phyloP scores from a whole-genome alignment of 2,329 filamentous ascomycete species.

The Kalaharituber pfeilii region DNA sequence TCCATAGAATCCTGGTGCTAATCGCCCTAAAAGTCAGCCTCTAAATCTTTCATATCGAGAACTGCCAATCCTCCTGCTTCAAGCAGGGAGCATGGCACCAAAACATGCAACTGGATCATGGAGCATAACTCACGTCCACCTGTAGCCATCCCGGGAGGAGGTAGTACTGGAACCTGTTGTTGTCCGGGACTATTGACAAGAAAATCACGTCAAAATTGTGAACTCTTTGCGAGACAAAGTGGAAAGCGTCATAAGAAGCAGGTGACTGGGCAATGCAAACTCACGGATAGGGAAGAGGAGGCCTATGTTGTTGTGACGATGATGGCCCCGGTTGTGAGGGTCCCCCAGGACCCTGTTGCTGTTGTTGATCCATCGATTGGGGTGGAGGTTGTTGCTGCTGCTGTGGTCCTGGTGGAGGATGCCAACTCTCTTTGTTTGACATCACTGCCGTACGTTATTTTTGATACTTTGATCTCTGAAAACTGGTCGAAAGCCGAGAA shows the following conservation, averaged over 20 bases:
- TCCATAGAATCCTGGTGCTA: conserved; percentile 1
- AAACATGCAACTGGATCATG: no score
- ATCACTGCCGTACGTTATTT: no score
- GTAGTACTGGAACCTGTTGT: conserved; percentile 12
- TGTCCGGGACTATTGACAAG: conserved; percentile 12
- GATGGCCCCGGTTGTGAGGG: conserved; percentile 1
- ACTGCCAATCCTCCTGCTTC: conserved; percentile 5
- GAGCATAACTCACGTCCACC: conserved; percentile 13
- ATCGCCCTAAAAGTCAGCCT: no score
- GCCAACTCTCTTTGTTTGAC: conserved; percentile 19
- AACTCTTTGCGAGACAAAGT: no score
- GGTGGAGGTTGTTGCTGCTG: conserved; percentile 8
- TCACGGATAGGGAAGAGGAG: conserved; percentile 8
- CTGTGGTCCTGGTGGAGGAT: conserved; percentile 10
- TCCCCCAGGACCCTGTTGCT: neutral
- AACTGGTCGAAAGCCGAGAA: no score
- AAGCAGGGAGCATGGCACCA: neutral
- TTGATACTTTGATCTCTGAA: no score
- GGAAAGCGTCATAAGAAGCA: no score
- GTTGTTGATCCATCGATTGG: conserved; percentile 9
- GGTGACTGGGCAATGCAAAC: neutral
- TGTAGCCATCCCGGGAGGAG: conserved; percentile 14
- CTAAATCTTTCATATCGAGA: no score
- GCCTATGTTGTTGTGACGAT: conserved; percentile 5
- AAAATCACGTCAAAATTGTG: conserved; percentile 13